Evolutionary conservation across 768 basidiomycete species (phyloP).

Genomic region (Tricholoma bakamatsutake): DNA sequence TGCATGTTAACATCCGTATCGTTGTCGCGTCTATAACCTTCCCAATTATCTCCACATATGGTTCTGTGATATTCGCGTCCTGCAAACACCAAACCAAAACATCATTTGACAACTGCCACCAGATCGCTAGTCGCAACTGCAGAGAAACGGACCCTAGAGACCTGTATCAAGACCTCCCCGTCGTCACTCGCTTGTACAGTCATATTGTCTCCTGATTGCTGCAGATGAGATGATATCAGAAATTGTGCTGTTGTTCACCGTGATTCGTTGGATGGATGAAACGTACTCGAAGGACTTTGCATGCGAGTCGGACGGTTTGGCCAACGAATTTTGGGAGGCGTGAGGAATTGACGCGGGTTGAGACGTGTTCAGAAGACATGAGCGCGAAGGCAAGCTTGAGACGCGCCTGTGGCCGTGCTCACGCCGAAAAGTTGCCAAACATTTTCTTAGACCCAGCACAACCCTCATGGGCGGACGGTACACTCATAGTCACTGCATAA

Average conservation of each 20-base stretch:
- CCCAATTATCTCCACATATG: conserved; percentile 66
- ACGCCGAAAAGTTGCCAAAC: too few species aligned
- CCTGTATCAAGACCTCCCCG: conserved; percentile 46
- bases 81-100: conserved; percentile 11
- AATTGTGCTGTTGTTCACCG: not conserved
- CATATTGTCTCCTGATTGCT: conserved; percentile 41
- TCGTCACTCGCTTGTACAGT: conserved; percentile 66
- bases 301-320: conserved; percentile 53
- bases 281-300: conserved; percentile 51
- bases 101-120: not conserved
- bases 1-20: conserved; percentile 47
- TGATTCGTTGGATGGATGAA: not conserved
- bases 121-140: not conserved
- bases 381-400: not conserved
- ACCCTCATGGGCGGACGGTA: too few species aligned
- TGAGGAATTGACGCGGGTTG: conserved; percentile 58
- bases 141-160: conserved; percentile 31
- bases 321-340: conserved; percentile 47
- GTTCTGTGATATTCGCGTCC: conserved; percentile 41
- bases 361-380: conserved; percentile 18
- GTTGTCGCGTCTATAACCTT: conserved; percentile 47
- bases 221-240: not conserved
- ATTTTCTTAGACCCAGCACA: too few species aligned
- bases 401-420: conserved; percentile 6
- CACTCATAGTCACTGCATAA: too few species aligned